Evolutionary conservation across 1,139 yeast species (phyloP).

Genomic region (Yamadazyma trypodendri): DNA sequence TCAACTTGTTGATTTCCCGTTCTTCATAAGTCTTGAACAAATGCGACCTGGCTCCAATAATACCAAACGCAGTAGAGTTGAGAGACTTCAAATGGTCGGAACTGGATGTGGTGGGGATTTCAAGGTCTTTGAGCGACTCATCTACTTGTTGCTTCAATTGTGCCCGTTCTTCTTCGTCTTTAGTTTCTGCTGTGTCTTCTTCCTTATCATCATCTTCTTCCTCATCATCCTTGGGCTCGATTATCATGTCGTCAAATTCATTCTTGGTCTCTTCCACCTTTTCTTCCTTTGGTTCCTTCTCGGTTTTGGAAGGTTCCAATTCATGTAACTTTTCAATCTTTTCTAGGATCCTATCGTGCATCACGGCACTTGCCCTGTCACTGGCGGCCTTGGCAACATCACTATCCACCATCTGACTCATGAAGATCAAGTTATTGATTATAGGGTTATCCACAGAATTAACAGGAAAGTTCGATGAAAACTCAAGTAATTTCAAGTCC

Average conservation of each 20-base stretch:
- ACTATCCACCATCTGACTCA: conserved; percentile 86
- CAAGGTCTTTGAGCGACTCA: conserved; percentile 10
- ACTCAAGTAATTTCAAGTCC: conserved; percentile 64
- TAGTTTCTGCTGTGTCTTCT: conserved; percentile 5
- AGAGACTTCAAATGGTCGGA: conserved; percentile 39
- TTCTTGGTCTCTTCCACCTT: conserved; percentile 22
- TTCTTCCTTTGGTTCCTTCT: conserved; percentile 5
- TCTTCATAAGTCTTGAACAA: conserved; percentile 83
- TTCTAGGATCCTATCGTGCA: conserved; percentile 48
- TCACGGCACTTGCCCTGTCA: conserved; percentile 54
- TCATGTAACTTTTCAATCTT: conserved; percentile 38
- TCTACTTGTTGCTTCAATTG: conserved; percentile 5
- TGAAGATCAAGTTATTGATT: conserved; percentile 81
- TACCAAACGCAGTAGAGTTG: conserved; percentile 56
- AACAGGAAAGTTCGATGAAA: conserved; percentile 80
- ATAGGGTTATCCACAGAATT: conserved; percentile 90
- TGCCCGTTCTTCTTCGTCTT: conserved; percentile 5
- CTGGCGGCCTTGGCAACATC: conserved; percentile 84
- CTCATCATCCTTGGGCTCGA: conserved; percentile 11
- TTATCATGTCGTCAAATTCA: conserved; percentile 11
- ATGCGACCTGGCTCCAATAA: conserved; percentile 80
- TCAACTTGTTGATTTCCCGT: conserved; percentile 64
- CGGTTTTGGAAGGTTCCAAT: conserved; percentile 17
- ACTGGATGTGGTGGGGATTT: conserved; percentile 5
- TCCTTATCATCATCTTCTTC: conserved; percentile 36